Conservation (phyloP, 2,329 filamentous ascomycete genomes). For the Hypocrella siamensis region DNA sequence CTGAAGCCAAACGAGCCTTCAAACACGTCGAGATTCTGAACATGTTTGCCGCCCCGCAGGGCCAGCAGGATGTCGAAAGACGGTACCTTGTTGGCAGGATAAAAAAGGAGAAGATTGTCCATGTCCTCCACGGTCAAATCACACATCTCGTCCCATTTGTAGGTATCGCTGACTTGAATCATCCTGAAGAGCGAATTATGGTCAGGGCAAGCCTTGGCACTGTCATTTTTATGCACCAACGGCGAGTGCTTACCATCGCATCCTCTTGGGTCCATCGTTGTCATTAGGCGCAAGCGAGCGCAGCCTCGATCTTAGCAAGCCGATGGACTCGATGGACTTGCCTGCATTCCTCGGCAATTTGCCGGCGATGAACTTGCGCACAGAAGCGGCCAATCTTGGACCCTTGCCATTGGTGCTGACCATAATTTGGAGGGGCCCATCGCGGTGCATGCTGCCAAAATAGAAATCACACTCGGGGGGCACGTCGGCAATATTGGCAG, state of each 20-base stretch:
- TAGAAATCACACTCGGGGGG: conserved; percentile 97
- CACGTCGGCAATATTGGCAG: conserved; percentile 93
- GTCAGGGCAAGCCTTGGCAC: not conserved
- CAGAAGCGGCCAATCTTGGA: conserved; percentile 74
- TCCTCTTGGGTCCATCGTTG: conserved; percentile 69
- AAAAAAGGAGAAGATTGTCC: conserved; percentile 66
- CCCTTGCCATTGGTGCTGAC: conserved; percentile 97
- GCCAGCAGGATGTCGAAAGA: conserved; percentile 36
- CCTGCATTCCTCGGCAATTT: conserved; percentile 66
- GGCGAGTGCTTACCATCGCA: conserved; percentile 56
- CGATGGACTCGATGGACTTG: conserved; percentile 72
- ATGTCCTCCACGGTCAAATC: conserved; percentile 72
- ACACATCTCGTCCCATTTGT: conserved; percentile 72
- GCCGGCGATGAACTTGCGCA: conserved; percentile 66
- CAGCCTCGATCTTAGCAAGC: conserved; percentile 62
- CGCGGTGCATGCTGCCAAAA: conserved; percentile 89
- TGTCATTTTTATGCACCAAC: not conserved
- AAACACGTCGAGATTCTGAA: conserved; percentile 36
- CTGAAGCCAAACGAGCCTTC: conserved; percentile 45
- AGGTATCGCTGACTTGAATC: conserved; percentile 77
- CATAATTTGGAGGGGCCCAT: conserved; percentile 95
- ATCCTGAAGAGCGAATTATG: conserved; percentile 43
- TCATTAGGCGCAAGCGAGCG: conserved; percentile 56
- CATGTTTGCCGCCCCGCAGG: conserved; percentile 29
- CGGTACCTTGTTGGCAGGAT: conserved; percentile 40